Conservation (phyloP, 148 eudicot species). For the Vaccinium corymbosum region DNA sequence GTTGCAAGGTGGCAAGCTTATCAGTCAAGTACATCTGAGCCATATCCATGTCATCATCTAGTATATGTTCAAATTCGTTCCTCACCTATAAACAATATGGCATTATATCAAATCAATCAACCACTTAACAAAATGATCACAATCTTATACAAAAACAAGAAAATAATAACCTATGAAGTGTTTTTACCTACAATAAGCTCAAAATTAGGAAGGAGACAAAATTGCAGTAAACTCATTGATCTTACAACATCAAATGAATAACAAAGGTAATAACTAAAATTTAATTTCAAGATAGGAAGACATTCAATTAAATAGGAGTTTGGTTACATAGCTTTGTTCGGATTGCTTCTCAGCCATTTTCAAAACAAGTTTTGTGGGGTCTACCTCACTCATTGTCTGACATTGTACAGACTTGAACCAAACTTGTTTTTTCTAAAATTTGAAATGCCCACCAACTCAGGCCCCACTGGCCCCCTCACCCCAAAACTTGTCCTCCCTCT, state of each 20-base stretch:
- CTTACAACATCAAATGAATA: neutral
- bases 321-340: neutral
- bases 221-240: neutral
- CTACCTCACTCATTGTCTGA: too few relatives aligned
- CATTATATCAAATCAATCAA: neutral
- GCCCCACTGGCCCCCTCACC: too few relatives aligned
- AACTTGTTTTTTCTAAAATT: too few relatives aligned
- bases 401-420: too few relatives aligned
- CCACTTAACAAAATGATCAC: neutral
- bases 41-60: constrained; percentile 11
- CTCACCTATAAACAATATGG: neutral
- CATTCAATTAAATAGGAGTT: neutral
- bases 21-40: constrained; percentile 10
- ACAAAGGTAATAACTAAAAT: neutral
- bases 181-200: neutral
- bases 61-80: constrained; percentile 8
- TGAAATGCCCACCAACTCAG: too few relatives aligned
- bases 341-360: too few relatives aligned
- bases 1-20: neutral
- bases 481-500: too few relatives aligned
- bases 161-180: too few relatives aligned
- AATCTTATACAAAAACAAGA: neutral
- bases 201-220: neutral
- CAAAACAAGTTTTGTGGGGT: too few relatives aligned
- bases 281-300: neutral